Percentiles rank a stretch among this genome's conserved stretches.
Evolutionary conservation across 2,329 filamentous ascomycete genomes (phyloP).

Genomic region (Cytospora schulzeri): DNA sequence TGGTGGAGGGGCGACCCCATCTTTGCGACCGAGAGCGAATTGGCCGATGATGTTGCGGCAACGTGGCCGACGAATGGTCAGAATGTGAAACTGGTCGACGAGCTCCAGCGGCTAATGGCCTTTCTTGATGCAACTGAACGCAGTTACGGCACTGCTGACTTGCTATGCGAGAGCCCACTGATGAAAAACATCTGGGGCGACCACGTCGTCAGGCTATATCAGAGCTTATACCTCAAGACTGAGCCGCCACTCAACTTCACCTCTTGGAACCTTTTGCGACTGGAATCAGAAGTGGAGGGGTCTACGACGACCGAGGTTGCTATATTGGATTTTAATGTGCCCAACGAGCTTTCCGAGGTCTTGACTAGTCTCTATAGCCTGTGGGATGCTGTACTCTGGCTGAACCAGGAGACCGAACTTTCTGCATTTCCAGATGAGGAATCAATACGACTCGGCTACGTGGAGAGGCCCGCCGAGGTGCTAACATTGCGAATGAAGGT

Average conservation of each 20-base stretch:
- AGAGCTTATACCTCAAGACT: slow-evolving; percentile 39
- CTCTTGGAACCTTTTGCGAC: slow-evolving; percentile 23
- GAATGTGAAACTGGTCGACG: slow-evolving; percentile 42
- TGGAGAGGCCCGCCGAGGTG: slow-evolving; percentile 23
- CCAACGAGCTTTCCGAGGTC: slow-evolving; percentile 83
- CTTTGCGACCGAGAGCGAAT: slow-evolving; percentile 40
- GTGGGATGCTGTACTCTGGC: slow-evolving; percentile 39
- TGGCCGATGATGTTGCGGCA: slow-evolving; percentile 31
- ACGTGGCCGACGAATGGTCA: slow-evolving; percentile 37
- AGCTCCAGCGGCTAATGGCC: slow-evolving; percentile 64
- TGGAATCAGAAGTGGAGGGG: slow-evolving; percentile 16
- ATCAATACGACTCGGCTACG: slow-evolving; percentile 20
- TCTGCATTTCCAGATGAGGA: slow-evolving; percentile 12
- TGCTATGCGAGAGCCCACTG: slow-evolving; percentile 42
- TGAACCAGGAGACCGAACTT: slow-evolving; percentile 22
- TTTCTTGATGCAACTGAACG: slow-evolving; percentile 64
- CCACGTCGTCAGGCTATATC: slow-evolving; percentile 48
- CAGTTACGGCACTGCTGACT: slow-evolving; percentile 58
- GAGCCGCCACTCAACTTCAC: slow-evolving; percentile 18
- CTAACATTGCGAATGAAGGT: slow-evolving; percentile 31
- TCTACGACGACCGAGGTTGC: slow-evolving; percentile 25
- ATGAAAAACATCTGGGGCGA: slow-evolving; percentile 39
- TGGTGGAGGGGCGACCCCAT: slow-evolving; percentile 66
- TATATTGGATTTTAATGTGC: slow-evolving; percentile 45
- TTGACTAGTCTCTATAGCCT: slow-evolving; percentile 51